Base-by-base conservation (phyloP, 352 stramenopile genomes). In the Bremia lactucae region DNA sequence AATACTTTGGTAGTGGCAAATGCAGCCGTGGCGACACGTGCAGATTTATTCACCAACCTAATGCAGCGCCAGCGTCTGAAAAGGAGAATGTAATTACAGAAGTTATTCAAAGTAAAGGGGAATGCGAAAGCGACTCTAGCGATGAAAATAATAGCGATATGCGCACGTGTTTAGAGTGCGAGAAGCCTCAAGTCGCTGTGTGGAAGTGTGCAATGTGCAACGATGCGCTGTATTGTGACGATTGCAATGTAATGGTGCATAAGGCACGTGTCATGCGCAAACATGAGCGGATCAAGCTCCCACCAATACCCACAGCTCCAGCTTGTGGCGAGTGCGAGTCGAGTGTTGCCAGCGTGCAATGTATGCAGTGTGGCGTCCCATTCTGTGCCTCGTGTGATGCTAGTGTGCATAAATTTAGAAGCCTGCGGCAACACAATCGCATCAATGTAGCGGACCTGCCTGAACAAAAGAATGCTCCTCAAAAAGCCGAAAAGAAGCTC, bases 331-430 rank as follows among this genome's bases (percentile, higher is more conserved):
- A 86, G 16, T 86, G 73, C 35, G 71, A 83, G 24, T 53, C 43
- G 4, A 41, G 46, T 3, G 42, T 52, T 21, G 60, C 68, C 4
- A 63, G 14, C 15, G 59, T 84, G 4, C 39, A 58, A 15, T 87
- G 75, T 28, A 52, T 62, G 19, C 67, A 86, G 40, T 87, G 75
- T 36, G 75, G 69, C 1, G 55, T 78, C n/a, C 25, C 52, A 15
- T 73, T 76, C 41, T 87, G 75, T 49, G 42, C 26, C 2, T 44
- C 50, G 9, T 87, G 75, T 23, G 68, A 87, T 41, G 58, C 57
- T 0, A 78, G 52, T 13, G 68, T 87, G 16, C 75, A 87, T 42
- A 65, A 76, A 41, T 87, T 86, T 28, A 87, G 86, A 59, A 83
- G 68, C 29, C 58, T 86, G 35, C 58, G 55, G 2, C 70, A 55